phyloP scores from a whole-genome alignment of 2,329 filamentous ascomycete species.

The Apiospora marii region DNA sequence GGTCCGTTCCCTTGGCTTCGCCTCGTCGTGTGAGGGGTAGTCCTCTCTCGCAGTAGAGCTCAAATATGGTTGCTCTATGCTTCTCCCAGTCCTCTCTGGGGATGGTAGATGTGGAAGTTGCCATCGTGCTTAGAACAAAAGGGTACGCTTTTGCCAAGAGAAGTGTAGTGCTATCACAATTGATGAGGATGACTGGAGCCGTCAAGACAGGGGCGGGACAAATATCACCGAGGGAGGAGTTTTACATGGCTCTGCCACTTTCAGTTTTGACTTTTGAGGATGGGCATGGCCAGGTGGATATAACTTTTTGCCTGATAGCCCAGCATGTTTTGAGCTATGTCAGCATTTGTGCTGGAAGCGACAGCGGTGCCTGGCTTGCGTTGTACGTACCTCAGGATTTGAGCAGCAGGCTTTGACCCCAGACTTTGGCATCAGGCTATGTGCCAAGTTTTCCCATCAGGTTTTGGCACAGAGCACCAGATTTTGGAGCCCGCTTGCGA shows the following conservation, averaged over 20 bases:
- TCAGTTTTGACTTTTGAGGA: background rate
- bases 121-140: background rate
- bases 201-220: too few species aligned
- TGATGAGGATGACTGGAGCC: too few species aligned
- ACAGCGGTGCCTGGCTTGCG: too few species aligned
- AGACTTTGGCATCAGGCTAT: background rate
- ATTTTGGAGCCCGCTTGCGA: background rate
- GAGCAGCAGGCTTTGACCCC: background rate
- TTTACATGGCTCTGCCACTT: background rate
- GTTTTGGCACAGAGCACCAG: conserved; percentile 2
- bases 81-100: background rate
- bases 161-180: too few species aligned
- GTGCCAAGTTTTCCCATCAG: background rate
- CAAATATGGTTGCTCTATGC: background rate
- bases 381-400: background rate
- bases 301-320: too few species aligned
- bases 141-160: too few species aligned
- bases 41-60: background rate
- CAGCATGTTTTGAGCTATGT: too few species aligned
- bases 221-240: too few species aligned
- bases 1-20: too few species aligned
- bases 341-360: too few species aligned
- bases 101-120: background rate
- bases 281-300: background rate
- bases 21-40: background rate